Percentiles rank a stretch among this genome's conserved stretches.
Evolutionary conservation across 306 rosid species (phyloP).

Genomic region (Dryas drummondii): DNA sequence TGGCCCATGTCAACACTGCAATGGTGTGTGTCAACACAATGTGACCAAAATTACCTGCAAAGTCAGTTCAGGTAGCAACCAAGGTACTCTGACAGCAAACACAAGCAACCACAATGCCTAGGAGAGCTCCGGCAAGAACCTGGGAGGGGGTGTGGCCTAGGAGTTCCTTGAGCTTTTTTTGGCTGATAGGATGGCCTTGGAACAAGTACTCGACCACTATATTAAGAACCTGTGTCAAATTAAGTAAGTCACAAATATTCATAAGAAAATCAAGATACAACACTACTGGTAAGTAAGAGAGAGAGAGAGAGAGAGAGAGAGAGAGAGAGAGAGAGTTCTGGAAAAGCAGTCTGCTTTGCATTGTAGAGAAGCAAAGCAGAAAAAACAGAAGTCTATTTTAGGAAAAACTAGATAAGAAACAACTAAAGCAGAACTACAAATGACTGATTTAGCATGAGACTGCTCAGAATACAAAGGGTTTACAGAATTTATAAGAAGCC

Average conservation of each 20-base stretch:
- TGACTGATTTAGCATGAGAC: neutral
- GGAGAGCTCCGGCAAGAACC: conserved; percentile 82
- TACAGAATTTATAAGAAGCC: neutral
- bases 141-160: conserved; percentile 92
- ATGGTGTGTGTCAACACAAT: conserved; percentile 1
- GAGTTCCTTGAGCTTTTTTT: conserved; percentile 88
- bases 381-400: neutral
- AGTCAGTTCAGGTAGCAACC: conserved; percentile 33
- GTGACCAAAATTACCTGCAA: conserved; percentile 23
- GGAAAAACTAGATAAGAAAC: neutral
- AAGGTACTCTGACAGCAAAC: conserved; percentile 62
- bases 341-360: neutral
- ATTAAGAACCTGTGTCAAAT: conserved; percentile 69
- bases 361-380: neutral
- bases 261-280: neutral
- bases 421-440: neutral
- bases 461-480: neutral
- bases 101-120: conserved; percentile 67
- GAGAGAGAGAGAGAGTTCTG: neutral
- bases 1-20: conserved; percentile 2
- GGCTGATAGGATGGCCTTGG: conserved; percentile 84
- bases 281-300: neutral
- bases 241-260: conserved; percentile 4
- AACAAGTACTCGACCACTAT: conserved; percentile 85
- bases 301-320: neutral